These are phyloP conservation scores for Aschersonia sp. DNA, from an alignment of 2,329 filamentous ascomycete genomes.

Conservation along the genomic window DNA sequence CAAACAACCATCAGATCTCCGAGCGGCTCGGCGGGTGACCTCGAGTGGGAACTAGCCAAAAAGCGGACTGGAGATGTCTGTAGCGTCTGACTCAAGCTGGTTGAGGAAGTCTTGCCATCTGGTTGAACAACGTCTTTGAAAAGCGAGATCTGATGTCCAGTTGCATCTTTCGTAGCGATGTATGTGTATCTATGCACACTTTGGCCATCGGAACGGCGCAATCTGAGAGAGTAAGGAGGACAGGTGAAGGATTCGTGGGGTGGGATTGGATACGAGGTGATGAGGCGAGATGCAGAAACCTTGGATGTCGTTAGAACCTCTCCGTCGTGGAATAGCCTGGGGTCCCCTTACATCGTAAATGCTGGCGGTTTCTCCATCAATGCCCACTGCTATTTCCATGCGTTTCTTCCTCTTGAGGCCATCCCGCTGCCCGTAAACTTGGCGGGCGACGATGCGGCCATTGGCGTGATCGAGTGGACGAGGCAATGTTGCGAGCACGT, in stretches of 20 bases:
- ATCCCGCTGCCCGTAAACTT: conserved; percentile 44
- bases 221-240: conserved; percentile 42
- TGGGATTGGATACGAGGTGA: conserved; percentile 53
- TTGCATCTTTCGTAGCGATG: conserved; percentile 35
- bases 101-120: conserved; percentile 36
- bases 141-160: conserved; percentile 37
- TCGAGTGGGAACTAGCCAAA: conserved; percentile 17
- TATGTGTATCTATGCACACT: conserved; percentile 46
- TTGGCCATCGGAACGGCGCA: conserved; percentile 30
- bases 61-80: conserved; percentile 20
- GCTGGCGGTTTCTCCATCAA: conserved; percentile 50
- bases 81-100: conserved; percentile 29
- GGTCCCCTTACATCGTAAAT: conserved; percentile 44
- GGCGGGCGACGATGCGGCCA: conserved; percentile 40
- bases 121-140: conserved; percentile 42
- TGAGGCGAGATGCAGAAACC: conserved; percentile 45
- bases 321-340: too few relatives aligned
- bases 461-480: conserved; percentile 37
- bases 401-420: conserved; percentile 47
- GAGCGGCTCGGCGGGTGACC: conserved; percentile 10
- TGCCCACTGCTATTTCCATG: conserved; percentile 46
- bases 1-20: conserved; percentile 39
- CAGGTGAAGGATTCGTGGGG: conserved; percentile 51
- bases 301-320: conserved; percentile 14
- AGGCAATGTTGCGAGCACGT: conserved; percentile 44